Evolutionary conservation across 2,329 filamentous ascomycete species (phyloP).

Genomic region (Claviceps spartinae): DNA sequence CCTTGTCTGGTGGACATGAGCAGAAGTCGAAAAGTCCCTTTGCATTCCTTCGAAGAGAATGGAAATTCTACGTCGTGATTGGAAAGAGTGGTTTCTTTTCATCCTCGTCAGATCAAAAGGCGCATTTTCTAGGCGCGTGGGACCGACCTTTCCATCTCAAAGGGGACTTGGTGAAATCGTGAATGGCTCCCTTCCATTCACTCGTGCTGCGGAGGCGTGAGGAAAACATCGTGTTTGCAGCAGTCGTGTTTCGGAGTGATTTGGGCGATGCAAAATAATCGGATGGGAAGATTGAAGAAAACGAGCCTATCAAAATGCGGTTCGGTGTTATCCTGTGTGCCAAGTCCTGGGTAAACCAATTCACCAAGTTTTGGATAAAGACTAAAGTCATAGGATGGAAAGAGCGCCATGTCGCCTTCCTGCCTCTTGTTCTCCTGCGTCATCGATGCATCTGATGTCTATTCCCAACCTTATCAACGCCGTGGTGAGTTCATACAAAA

Average conservation of each 20-base stretch:
- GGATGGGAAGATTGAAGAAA: too few relatives aligned
- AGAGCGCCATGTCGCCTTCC: constrained; percentile 1
- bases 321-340: neutral
- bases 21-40: constrained; percentile 21
- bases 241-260: neutral
- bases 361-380: neutral
- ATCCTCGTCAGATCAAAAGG: neutral
- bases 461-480: neutral
- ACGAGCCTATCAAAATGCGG: neutral
- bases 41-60: constrained; percentile 9
- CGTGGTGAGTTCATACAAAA: neutral
- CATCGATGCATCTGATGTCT: neutral
- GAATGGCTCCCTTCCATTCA: constrained; percentile 21
- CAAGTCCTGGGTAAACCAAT: neutral
- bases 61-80: constrained; percentile 33
- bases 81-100: constrained; percentile 26
- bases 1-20: constrained; percentile 27
- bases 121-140: neutral
- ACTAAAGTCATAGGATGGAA: neutral
- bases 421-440: neutral
- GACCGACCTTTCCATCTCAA: constrained; percentile 15
- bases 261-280: too few relatives aligned
- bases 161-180: constrained; percentile 12
- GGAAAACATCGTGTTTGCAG: constrained; percentile 20
- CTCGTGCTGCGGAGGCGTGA: constrained; percentile 23